Percentiles rank a stretch among this genome's conserved stretches.
phyloP scores from a whole-genome alignment of 176 grass and related monocot genomes.

The Saccharum officinarum region DNA sequence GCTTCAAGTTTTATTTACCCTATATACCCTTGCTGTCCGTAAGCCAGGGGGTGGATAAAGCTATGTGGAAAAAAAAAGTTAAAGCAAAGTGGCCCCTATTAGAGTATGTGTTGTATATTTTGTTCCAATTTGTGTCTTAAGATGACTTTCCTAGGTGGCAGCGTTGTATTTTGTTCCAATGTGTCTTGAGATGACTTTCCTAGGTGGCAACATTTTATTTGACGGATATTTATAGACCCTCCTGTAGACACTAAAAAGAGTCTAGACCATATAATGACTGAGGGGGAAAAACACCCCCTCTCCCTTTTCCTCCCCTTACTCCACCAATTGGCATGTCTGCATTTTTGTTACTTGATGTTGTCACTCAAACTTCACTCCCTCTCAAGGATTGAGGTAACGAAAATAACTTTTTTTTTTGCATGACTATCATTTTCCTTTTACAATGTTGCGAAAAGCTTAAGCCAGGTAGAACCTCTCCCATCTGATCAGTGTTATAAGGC shows the following conservation, averaged over 20 bases:
- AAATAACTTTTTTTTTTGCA: background rate
- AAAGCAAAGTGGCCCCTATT: background rate
- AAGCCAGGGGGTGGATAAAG: constrained; percentile 17
- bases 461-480: background rate
- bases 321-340: background rate
- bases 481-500: background rate
- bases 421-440: background rate
- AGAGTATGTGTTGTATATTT: background rate
- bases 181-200: background rate
- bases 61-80: background rate
- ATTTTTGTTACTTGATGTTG: background rate
- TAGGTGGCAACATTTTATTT: background rate
- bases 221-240: background rate
- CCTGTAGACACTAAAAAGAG: background rate
- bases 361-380: background rate
- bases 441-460: background rate
- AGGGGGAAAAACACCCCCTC: background rate
- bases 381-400: background rate
- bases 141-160: background rate
- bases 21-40: background rate
- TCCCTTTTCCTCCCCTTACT: background rate
- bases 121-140: background rate
- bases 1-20: background rate
- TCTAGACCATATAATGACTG: background rate
- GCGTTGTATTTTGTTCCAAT: background rate